Percentiles rank a stretch among this genome's conserved stretches.
These are phyloP conservation scores for Rhytidiadelphus loreus DNA, from an alignment of 225 moss, liverwort and hornwort genomes.

Conservation along the genomic window DNA sequence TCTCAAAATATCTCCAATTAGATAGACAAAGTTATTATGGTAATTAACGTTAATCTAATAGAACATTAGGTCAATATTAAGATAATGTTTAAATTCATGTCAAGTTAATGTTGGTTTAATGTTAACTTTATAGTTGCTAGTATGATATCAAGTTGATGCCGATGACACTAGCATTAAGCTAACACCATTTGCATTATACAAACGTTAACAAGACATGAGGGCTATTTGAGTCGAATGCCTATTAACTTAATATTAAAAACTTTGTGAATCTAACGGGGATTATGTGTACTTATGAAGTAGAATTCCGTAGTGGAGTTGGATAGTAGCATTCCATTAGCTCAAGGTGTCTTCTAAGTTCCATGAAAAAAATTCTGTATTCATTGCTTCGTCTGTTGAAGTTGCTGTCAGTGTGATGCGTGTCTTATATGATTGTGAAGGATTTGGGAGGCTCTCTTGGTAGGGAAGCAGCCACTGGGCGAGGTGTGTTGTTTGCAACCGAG, in stretches of 20 bases:
- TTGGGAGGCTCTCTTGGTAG: slow-evolving; percentile 97
- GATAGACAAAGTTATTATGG: not conserved
- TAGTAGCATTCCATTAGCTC: not conserved
- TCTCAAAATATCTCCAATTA: not conserved
- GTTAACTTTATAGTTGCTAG: too few species aligned
- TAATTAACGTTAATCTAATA: not conserved
- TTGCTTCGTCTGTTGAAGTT: not conserved
- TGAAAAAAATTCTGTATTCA: not conserved
- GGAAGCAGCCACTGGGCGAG: slow-evolving; percentile 93
- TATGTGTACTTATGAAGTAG: not conserved
- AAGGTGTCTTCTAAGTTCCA: not conserved
- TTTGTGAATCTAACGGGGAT: not conserved
- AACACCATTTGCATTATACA: not conserved
- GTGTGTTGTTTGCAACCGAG: slow-evolving; percentile 72
- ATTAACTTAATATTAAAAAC: not conserved
- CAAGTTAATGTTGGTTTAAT: not conserved
- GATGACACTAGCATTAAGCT: not conserved
- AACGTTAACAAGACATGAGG: not conserved
- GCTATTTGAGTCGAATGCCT: not conserved
- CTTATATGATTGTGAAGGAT: slow-evolving; percentile 29
- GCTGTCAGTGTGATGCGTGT: not conserved
- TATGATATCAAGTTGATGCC: not conserved
- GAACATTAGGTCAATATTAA: too few species aligned
- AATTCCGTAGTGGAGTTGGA: not conserved
- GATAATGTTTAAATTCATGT: not conserved